Conservation (phyloP, 768 basidiomycete genomes). For the Sporobolomyces phaffii region DNA sequence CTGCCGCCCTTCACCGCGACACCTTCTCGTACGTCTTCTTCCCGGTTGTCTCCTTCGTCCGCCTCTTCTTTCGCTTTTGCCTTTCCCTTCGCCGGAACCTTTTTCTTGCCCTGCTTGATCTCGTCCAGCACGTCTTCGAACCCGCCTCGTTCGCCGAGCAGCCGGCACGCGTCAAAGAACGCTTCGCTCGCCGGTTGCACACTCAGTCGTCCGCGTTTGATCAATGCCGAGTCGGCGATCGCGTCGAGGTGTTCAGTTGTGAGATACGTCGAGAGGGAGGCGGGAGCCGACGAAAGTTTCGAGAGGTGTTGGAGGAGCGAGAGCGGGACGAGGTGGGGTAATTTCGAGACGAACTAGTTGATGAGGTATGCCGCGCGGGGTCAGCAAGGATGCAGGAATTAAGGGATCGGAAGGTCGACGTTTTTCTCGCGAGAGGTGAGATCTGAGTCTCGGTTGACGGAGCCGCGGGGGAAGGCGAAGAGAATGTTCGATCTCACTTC, state of each 20-base stretch:
- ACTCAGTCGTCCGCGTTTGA: constrained; percentile 74
- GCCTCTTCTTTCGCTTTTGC: not conserved
- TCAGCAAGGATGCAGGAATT: no score
- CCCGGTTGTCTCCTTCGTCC: not conserved
- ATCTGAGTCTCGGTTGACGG: not conserved
- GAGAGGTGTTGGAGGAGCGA: constrained; percentile 65
- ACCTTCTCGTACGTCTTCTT: not conserved
- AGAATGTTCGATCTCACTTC: constrained; percentile 11
- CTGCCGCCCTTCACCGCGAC: no score
- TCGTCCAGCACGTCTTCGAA: constrained; percentile 54
- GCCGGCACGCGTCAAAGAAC: constrained; percentile 60
- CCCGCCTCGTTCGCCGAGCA: constrained; percentile 66
- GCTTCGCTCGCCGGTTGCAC: constrained; percentile 69
- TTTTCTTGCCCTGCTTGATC: not conserved
- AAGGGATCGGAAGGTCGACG: no score
- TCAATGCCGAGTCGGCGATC: constrained; percentile 59
- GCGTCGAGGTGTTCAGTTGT: constrained; percentile 18
- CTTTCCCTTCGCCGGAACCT: not conserved
- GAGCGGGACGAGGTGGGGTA: constrained; percentile 69
- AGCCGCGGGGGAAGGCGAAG: not conserved
- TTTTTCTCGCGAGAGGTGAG: no score
- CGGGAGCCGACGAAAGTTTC: constrained; percentile 40
- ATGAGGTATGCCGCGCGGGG: no score
- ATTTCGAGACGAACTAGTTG: constrained; percentile 45
- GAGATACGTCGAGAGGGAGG: constrained; percentile 17